Conservation (phyloP, 2,329 filamentous ascomycete species). For the Penicillium griseofulvum region DNA sequence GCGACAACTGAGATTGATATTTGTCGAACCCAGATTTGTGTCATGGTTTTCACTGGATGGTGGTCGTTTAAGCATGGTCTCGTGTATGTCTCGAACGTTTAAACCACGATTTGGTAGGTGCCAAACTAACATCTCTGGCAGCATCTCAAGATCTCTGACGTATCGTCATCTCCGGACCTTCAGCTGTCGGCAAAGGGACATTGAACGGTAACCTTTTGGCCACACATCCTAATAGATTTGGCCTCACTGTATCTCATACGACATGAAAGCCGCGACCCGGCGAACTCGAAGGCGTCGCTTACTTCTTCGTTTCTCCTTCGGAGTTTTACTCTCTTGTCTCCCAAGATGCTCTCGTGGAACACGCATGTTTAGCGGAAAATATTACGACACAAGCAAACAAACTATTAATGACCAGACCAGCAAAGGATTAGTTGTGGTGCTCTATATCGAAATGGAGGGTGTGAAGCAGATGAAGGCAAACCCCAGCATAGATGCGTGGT, state of each 20-base stretch:
- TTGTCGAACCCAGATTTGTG: too few relatives aligned
- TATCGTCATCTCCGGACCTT: not conserved
- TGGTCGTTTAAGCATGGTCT: too few relatives aligned
- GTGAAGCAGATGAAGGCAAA: too few relatives aligned
- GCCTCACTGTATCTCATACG: not conserved
- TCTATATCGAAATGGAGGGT: too few relatives aligned
- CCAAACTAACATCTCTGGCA: not conserved
- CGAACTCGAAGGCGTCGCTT: not conserved
- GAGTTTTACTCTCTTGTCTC: not conserved
- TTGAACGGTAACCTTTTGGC: not conserved
- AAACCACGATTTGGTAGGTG: too few relatives aligned
- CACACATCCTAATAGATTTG: not conserved
- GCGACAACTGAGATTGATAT: too few relatives aligned
- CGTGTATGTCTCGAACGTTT: too few relatives aligned
- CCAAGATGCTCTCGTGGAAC: not conserved
- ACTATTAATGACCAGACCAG: too few relatives aligned
- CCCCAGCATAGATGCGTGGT: too few relatives aligned
- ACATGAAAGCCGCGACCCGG: not conserved
- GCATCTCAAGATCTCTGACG: not conserved
- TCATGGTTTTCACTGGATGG: too few relatives aligned
- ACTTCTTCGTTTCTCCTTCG: not conserved
- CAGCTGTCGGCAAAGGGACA: not conserved
- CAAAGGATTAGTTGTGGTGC: too few relatives aligned
- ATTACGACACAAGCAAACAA: too few relatives aligned
- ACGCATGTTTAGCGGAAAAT: not conserved